These are phyloP conservation scores for Blastobotrys serpentis DNA, from an alignment of 1,139 yeast genomes.

Conservation along the genomic window DNA sequence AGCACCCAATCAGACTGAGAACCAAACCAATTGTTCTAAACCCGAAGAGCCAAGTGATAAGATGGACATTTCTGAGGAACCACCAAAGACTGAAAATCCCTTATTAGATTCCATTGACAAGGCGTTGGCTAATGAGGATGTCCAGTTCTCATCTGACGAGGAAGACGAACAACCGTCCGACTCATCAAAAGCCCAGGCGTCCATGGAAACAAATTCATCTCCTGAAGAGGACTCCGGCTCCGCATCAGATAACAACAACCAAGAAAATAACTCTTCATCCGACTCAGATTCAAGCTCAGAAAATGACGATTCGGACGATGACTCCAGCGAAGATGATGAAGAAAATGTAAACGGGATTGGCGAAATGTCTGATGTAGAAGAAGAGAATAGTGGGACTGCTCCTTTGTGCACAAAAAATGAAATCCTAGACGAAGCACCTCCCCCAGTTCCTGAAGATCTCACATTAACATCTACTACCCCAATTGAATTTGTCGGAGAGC, in stretches of 20 bases:
- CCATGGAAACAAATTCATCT: slow-evolving; percentile 14
- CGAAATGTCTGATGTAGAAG: slow-evolving; percentile 22
- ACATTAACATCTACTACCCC: slow-evolving; percentile 57
- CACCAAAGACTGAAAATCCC: background rate
- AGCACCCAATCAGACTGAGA: background rate
- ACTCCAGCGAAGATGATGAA: slow-evolving; percentile 19
- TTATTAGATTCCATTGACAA: slow-evolving; percentile 23
- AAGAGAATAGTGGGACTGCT: slow-evolving; percentile 34
- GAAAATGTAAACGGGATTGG: slow-evolving; percentile 17
- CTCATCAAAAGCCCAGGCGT: slow-evolving; percentile 9
- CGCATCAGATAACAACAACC: slow-evolving; percentile 17
- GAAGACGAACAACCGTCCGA: slow-evolving; percentile 16
- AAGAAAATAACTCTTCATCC: slow-evolving; percentile 24
- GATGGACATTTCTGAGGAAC: background rate
- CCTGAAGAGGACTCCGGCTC: slow-evolving; percentile 18
- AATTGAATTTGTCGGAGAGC: slow-evolving; percentile 70
- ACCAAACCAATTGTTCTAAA: no score
- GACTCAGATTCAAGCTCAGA: slow-evolving; percentile 26
- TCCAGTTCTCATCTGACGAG: slow-evolving; percentile 32
- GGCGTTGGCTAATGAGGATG: slow-evolving; percentile 29
- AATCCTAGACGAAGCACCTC: slow-evolving; percentile 63
- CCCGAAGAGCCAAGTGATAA: no score
- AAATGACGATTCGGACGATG: slow-evolving; percentile 28
- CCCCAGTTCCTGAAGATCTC: slow-evolving; percentile 67
- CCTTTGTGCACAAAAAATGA: slow-evolving; percentile 84